phyloP scores from a whole-genome alignment of 331 rosid species.

The Pyrus hybrid region DNA sequence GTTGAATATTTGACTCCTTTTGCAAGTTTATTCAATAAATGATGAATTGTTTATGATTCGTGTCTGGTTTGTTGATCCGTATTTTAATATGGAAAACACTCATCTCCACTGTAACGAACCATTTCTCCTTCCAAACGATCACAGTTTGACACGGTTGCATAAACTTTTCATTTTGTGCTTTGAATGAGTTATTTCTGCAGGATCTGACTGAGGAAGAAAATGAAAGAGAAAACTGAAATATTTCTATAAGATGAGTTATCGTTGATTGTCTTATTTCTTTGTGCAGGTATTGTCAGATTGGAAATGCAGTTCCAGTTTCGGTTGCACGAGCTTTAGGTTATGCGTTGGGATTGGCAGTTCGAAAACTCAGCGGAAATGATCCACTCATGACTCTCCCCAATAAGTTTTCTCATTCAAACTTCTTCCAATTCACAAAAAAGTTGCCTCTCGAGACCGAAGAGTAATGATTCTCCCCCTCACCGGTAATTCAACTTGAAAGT shows the following conservation, averaged over 20 bases:
- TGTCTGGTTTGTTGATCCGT: background rate
- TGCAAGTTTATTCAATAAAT: background rate
- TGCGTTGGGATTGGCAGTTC: constrained; percentile 61
- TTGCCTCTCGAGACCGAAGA: constrained; percentile 18
- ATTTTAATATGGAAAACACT: background rate
- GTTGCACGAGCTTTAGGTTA: constrained; percentile 75
- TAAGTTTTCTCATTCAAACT: constrained; percentile 70
- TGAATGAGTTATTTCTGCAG: too few species aligned
- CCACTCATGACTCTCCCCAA: constrained; percentile 59
- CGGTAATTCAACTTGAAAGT: too few species aligned
- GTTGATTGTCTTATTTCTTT: background rate
- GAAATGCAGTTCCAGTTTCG: constrained; percentile 81
- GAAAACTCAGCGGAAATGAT: constrained; percentile 41
- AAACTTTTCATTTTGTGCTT: background rate
- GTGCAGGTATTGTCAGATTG: constrained; percentile 77
- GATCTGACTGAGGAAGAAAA: too few species aligned
- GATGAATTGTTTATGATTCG: background rate
- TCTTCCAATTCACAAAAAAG: constrained; percentile 35
- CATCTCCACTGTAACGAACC: background rate
- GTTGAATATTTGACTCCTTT: background rate
- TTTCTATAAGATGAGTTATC: too few species aligned
- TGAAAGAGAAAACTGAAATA: too few species aligned
- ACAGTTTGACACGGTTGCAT: background rate
- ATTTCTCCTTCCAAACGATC: background rate
- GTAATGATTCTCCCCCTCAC: constrained; percentile 8